A percentile compares a stretch with the other conserved stretches of the same genome.
Evolutionary conservation across 805 yeast species (phyloP).

Genomic region (Saturnispora halmiae): DNA sequence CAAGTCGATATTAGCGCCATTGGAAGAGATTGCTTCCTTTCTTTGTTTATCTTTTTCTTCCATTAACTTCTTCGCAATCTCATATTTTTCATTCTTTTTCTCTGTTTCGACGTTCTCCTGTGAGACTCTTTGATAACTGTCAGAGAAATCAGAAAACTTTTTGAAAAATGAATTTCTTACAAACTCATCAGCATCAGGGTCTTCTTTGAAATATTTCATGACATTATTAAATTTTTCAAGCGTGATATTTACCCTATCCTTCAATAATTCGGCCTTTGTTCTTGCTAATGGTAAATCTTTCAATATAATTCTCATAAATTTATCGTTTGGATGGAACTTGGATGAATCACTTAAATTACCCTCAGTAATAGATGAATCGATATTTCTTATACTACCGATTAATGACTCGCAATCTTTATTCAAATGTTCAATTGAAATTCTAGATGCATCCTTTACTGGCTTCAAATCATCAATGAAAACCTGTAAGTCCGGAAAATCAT

Average conservation of each 20-base stretch:
- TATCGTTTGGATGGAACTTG: conserved; percentile 77
- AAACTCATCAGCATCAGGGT: conserved; percentile 50
- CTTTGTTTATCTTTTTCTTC: conserved; percentile 33
- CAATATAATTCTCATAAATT: conserved; percentile 49
- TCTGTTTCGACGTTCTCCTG: conserved; percentile 72
- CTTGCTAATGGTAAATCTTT: conserved; percentile 70
- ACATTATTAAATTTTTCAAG: conserved; percentile 56
- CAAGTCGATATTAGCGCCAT: conserved; percentile 43
- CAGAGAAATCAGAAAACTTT: conserved; percentile 71
- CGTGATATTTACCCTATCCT: conserved; percentile 54
- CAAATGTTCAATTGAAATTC: conserved; percentile 74
- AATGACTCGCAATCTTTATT: conserved; percentile 62
- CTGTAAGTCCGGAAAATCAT: conserved; percentile 70
- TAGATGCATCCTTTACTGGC: conserved; percentile 51
- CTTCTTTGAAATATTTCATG: conserved; percentile 89
- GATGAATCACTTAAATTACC: conserved; percentile 81
- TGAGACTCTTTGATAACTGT: conserved; percentile 72
- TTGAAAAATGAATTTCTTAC: conserved; percentile 64
- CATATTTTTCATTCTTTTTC: conserved; percentile 64
- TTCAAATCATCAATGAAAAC: conserved; percentile 65
- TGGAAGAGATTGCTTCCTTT: conserved; percentile 26
- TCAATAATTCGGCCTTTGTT: conserved; percentile 54
- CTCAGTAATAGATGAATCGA: conserved; percentile 60
- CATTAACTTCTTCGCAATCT: conserved; percentile 30
- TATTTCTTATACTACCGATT: conserved; percentile 53